A percentile compares a stretch with the other conserved stretches of the same genome.
These are phyloP conservation scores for Leccinum barrowsii DNA, from an alignment of 768 basidiomycete species.

Conservation along the genomic window DNA sequence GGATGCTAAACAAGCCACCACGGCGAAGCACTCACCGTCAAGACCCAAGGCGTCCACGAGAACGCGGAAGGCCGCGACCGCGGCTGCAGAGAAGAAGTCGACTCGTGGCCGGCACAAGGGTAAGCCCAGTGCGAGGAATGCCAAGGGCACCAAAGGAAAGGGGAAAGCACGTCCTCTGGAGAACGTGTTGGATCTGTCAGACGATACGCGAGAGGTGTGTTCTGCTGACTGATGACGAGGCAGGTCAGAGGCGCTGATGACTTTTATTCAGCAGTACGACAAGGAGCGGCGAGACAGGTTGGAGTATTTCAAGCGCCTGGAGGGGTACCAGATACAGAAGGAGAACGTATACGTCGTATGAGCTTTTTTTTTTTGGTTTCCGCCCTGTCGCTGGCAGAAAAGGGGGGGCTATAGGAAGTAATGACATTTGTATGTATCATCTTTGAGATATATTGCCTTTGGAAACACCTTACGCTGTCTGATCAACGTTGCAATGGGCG, in stretches of 20 bases:
- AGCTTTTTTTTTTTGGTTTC: slow-evolving; percentile 11
- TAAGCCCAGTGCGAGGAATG: slow-evolving; percentile 8
- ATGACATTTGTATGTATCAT: slow-evolving; percentile 17
- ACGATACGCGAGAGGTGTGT: slow-evolving; percentile 31
- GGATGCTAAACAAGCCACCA: slow-evolving; percentile 2
- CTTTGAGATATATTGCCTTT: slow-evolving; percentile 1
- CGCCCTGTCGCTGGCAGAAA: background rate
- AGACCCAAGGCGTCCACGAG: slow-evolving; percentile 10
- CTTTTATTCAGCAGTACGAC: slow-evolving; percentile 35
- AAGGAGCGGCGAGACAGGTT: slow-evolving; percentile 47
- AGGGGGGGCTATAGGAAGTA: background rate
- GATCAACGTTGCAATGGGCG: background rate
- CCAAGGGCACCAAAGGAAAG: slow-evolving; percentile 28
- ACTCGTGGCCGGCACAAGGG: slow-evolving; percentile 22
- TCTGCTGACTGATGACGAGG: background rate
- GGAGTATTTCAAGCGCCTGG: slow-evolving; percentile 51
- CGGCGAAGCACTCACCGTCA: slow-evolving; percentile 12
- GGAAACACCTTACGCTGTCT: background rate
- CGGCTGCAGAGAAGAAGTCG: slow-evolving; percentile 4
- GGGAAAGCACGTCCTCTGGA: slow-evolving; percentile 22
- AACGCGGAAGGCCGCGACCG: slow-evolving; percentile 1
- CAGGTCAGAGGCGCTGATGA: background rate
- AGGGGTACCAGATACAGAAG: slow-evolving; percentile 50
- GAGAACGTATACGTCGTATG: slow-evolving; percentile 59
- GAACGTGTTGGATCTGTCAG: slow-evolving; percentile 27